A percentile compares a stretch with the other conserved stretches of the same genome.
phyloP scores from a whole-genome alignment of 192 early-diverging fungal species.

The Paraglomus brasilianum region DNA sequence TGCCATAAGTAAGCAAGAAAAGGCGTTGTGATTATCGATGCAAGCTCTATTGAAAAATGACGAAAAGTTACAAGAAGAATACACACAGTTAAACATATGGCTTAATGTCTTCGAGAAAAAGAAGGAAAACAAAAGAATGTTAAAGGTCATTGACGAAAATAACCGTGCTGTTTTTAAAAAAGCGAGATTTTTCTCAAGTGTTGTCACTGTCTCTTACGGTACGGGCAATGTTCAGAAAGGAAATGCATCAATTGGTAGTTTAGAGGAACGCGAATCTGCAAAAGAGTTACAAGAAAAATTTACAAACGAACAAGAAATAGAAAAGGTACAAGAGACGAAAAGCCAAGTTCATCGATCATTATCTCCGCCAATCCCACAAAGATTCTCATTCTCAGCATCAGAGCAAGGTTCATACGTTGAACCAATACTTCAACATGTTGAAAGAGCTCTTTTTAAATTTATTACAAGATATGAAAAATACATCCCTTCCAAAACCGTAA shows the following conservation, averaged over 20 bases:
- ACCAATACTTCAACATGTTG: slow-evolving; percentile 15
- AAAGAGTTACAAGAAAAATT: slow-evolving; percentile 22
- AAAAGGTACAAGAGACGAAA: slow-evolving; percentile 6
- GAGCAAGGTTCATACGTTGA: slow-evolving; percentile 28
- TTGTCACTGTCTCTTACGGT: slow-evolving; percentile 18
- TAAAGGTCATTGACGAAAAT: slow-evolving; percentile 14
- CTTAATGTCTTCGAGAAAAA: background rate
- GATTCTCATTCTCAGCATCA: slow-evolving; percentile 20
- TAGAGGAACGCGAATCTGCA: background rate
- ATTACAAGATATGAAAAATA: slow-evolving; percentile 20
- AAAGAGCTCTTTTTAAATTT: slow-evolving; percentile 20
- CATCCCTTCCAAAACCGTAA: slow-evolving; percentile 10
- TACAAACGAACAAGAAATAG: slow-evolving; percentile 5
- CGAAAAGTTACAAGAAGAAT: slow-evolving; percentile 24
- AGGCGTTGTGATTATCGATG: slow-evolving; percentile 9
- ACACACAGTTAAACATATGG: slow-evolving; percentile 11
- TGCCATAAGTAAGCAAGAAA: slow-evolving; percentile 18
- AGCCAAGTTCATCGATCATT: slow-evolving; percentile 13
- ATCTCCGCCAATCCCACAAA: slow-evolving; percentile 18
- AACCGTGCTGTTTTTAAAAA: slow-evolving; percentile 15
- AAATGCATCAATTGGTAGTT: background rate
- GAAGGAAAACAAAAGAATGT: slow-evolving; percentile 25
- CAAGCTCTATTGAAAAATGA: slow-evolving; percentile 18
- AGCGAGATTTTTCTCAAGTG: slow-evolving; percentile 20
- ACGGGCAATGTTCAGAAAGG: slow-evolving; percentile 1